Base-by-base conservation (phyloP, 1,284 basidiomycete genomes). In the Puccinia polysora region DNA sequence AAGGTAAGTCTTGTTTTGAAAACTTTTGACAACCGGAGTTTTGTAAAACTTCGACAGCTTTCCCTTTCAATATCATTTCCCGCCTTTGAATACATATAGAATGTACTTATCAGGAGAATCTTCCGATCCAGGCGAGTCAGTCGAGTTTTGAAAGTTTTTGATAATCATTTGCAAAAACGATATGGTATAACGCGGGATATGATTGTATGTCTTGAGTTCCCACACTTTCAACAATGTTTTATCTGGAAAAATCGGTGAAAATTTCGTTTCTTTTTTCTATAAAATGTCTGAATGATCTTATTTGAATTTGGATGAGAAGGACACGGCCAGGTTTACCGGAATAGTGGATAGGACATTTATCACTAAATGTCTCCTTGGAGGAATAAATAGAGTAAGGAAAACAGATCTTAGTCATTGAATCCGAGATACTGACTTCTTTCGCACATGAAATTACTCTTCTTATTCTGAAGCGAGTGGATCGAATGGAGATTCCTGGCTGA, bases 351-450 rank as follows among this genome's bases (percentile, higher is more conserved):
- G 40, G 34, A 34, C 32, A 3, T 65, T 65, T 34, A 52, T 65
- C 40, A 4, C 52, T 14, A 65, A 65, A 40, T 50, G 63, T 52
- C 63, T 65, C 52, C 63, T 65, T 6, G 63, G 63, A 2, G 63
- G 63, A 34, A 65, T 65, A 1, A 65, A 65, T 34, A 43, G 63
- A 23, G 63, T 65, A 52, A 65, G 63, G 15, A 55, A 30, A 2
- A 6, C n/a, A n/a, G n/a, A n/a, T n/a, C n/a, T n/a, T n/a, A n/a
- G n/a, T n/a, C n/a, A n/a, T n/a, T n/a, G n/a, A n/a, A n/a, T n/a
- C n/a, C n/a, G n/a, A n/a, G n/a, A n/a, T n/a, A n/a, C n/a, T n/a
- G n/a, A n/a, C n/a, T n/a, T 1, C 25, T 30, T 55, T 18, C 52
- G n/a, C 52, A 30, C 25, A 6, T 15, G 25, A 25, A 55, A 55